Base-by-base conservation (phyloP, 1,139 yeast species). In the Yamadazyma aaseri region DNA sequence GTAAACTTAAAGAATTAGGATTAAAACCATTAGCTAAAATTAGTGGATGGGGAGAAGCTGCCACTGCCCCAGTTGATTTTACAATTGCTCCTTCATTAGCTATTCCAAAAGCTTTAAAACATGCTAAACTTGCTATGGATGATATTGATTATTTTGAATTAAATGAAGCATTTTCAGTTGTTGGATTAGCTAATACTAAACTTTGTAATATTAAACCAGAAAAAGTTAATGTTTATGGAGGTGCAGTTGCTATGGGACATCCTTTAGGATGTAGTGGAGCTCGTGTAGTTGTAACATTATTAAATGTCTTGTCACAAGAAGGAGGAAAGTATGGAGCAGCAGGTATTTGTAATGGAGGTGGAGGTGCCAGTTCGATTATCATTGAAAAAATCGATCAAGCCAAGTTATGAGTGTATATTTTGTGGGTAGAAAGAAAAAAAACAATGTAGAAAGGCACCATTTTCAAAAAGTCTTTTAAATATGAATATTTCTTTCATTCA, bases 251-350 rank as follows among this genome's bases (percentile, higher is more conserved):
- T 32, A 61, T 92, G 49, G 97, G 97, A 33, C 97, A 92, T 62
- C 97, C 98, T 54, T 76, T 92, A 55, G 98, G 97, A 41, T 86
- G 96, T 69, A 85, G 96, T 14, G 98, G 98, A 62, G 97, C 97
- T 28, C 83, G 98, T 72, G 78, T 92, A 54, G 76, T 90, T 40
- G 87, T 86, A 48, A 92, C 97, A 30, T 74, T 92, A 62, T 60
- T 81, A 42, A 76, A 84, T 38, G 82, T 89, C 10, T 76, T 92
- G 57, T 50, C 65, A 28, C 96, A 89, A 67, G 92, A 83, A 64
- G 74, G 73, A 41, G 97, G 97, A 56, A 87, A 82, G 70, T 65
- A 81, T 50, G 98, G 98, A 60, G 87, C 79, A 48, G 96, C 96
- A 52, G 96, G 86, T 61, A 83, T 92, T 59, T 92, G 97, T 75